These are phyloP conservation scores for Macrocystidia cucumis DNA, from an alignment of 1,284 basidiomycete genomes.

Conservation along the genomic window DNA sequence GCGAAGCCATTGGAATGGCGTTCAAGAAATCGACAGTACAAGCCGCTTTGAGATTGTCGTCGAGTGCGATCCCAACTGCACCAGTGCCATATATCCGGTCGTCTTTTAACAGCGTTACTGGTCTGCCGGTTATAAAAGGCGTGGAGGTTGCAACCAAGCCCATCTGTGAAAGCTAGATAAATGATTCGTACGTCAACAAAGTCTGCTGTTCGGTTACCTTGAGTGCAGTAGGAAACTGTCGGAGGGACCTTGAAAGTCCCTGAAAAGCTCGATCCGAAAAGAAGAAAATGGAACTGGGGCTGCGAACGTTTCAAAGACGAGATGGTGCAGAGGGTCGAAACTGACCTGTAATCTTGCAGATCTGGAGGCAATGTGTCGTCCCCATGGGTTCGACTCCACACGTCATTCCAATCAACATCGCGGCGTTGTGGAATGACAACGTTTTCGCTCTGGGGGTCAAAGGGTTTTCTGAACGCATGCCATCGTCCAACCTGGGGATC, in stretches of 20 bases:
- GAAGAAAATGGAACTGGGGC: constrained; percentile 43
- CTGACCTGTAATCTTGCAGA: constrained; percentile 29
- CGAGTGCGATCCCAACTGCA: constrained; percentile 66
- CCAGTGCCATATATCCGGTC: constrained; percentile 53
- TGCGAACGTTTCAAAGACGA: constrained; percentile 10
- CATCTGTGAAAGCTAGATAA: constrained; percentile 40
- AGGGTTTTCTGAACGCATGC: constrained; percentile 42
- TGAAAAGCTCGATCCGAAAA: constrained; percentile 58
- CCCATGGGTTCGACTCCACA: constrained; percentile 32
- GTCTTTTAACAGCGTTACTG: constrained; percentile 69
- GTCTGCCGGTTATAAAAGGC: constrained; percentile 79
- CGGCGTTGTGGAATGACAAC: constrained; percentile 12
- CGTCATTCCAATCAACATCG: constrained; percentile 43
- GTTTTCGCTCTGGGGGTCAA: constrained; percentile 19
- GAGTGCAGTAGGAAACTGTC: constrained; percentile 36
- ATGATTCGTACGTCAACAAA: no score
- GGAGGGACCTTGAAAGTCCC: constrained; percentile 47
- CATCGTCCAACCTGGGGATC: constrained; percentile 61
- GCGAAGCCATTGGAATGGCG: constrained; percentile 42
- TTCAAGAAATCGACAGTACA: constrained; percentile 40
- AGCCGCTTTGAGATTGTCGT: constrained; percentile 9
- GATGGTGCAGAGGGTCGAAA: constrained; percentile 7
- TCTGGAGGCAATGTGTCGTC: constrained; percentile 25
- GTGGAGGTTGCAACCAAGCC: constrained; percentile 75
- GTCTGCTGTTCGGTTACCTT: no score